Evolutionary conservation across 257 asterid genomes (phyloP).

Genomic region (Eustoma russellianum): DNA sequence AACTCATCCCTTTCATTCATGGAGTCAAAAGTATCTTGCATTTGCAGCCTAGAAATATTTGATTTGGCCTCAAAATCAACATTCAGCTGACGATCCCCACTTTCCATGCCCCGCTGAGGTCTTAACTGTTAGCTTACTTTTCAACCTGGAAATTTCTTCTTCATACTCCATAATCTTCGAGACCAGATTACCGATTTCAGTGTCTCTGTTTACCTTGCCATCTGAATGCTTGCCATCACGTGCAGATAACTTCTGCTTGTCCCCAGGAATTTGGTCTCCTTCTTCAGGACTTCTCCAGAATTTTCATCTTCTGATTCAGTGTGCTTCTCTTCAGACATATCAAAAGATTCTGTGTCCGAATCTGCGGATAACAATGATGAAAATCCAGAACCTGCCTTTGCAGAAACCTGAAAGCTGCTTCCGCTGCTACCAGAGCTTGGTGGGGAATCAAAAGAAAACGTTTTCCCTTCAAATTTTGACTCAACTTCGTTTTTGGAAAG

Average conservation of each 20-base stretch:
- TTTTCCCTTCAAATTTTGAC: slow-evolving; percentile 25
- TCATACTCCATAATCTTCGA: slow-evolving; percentile 28
- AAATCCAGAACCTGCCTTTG: slow-evolving; percentile 40
- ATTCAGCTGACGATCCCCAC: slow-evolving; percentile 32
- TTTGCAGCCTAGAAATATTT: slow-evolving; percentile 32
- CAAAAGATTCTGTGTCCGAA: slow-evolving; percentile 60
- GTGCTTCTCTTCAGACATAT: slow-evolving; percentile 22
- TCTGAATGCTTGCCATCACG: background rate
- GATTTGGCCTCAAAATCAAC: slow-evolving; percentile 38
- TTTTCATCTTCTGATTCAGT: slow-evolving; percentile 6
- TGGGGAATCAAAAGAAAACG: slow-evolving; percentile 26
- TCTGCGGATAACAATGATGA: slow-evolving; percentile 43
- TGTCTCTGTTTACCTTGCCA: slow-evolving; percentile 10
- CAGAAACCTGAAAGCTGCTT: slow-evolving; percentile 25
- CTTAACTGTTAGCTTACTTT: slow-evolving; percentile 23
- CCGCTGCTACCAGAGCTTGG: slow-evolving; percentile 49
- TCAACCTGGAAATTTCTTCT: slow-evolving; percentile 44
- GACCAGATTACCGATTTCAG: slow-evolving; percentile 22
- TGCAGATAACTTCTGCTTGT: slow-evolving; percentile 11
- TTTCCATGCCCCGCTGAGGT: slow-evolving; percentile 21
- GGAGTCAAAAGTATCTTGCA: slow-evolving; percentile 17
- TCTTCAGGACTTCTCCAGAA: slow-evolving; percentile 17
- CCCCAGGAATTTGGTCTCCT: slow-evolving; percentile 1
- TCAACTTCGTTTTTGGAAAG: slow-evolving; percentile 30
- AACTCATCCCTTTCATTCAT: slow-evolving; percentile 3